Evolutionary conservation across 768 basidiomycete genomes (phyloP).

Genomic region (Boletus rubroflammeus): DNA sequence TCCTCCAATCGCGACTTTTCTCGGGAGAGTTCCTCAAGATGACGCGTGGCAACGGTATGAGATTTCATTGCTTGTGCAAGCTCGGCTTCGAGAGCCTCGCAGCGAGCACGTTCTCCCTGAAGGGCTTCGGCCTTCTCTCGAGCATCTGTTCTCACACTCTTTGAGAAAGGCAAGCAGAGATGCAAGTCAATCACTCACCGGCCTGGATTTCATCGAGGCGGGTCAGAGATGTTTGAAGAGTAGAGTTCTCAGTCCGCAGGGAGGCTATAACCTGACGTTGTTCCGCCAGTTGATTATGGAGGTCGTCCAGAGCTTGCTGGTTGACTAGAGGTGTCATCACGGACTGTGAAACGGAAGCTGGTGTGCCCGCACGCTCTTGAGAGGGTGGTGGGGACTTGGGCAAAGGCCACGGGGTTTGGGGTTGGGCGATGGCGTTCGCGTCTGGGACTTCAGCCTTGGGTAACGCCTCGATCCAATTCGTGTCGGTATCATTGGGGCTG

Average conservation of each 20-base stretch:
- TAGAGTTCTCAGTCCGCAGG: slow-evolving; percentile 26
- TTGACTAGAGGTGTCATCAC: background rate
- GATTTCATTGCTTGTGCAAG: slow-evolving; percentile 20
- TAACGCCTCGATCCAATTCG: slow-evolving; percentile 62
- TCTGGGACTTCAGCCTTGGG: slow-evolving; percentile 39
- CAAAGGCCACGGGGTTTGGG: slow-evolving; percentile 19
- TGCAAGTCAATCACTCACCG: slow-evolving; percentile 19
- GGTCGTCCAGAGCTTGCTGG: slow-evolving; percentile 11
- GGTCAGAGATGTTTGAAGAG: slow-evolving; percentile 25
- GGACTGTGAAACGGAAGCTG: slow-evolving; percentile 2
- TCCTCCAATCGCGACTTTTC: slow-evolving; percentile 26
- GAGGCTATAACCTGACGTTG: slow-evolving; percentile 16
- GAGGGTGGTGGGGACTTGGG: slow-evolving; percentile 16
- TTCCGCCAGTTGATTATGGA: slow-evolving; percentile 15
- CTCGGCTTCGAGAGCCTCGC: slow-evolving; percentile 18
- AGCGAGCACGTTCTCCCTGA: slow-evolving; percentile 18
- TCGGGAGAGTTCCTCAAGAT: slow-evolving; percentile 16
- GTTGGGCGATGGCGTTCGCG: slow-evolving; percentile 32
- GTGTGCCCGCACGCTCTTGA: slow-evolving; percentile 8
- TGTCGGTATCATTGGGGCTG: slow-evolving; percentile 39
- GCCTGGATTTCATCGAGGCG: slow-evolving; percentile 31
- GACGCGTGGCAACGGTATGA: slow-evolving; percentile 7
- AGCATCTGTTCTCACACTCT: slow-evolving; percentile 12
- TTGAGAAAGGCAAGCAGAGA: background rate
- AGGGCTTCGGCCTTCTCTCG: slow-evolving; percentile 12